These are phyloP conservation scores for Microdochium trichocladiopsis DNA, from an alignment of 2,329 filamentous ascomycete species.

Conservation along the genomic window DNA sequence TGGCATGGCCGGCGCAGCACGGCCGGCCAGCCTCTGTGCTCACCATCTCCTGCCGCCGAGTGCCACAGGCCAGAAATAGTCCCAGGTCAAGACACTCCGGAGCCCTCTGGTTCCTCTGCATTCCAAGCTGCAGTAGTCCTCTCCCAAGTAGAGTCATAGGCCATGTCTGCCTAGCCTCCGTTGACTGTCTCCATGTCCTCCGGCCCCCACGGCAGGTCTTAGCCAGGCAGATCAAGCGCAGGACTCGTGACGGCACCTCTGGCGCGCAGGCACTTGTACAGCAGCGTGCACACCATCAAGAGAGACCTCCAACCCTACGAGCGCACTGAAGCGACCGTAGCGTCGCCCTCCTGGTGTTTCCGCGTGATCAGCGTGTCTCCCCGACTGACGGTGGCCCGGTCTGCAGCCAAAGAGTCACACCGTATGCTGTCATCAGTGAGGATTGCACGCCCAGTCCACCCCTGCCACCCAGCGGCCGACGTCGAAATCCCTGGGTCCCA, in stretches of 20 bases:
- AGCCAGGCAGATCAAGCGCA: not conserved
- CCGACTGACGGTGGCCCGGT: not conserved
- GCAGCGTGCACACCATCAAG: too few relatives aligned
- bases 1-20: not conserved
- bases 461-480: not conserved
- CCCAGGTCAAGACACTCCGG: not conserved
- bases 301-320: too few relatives aligned
- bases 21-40: not conserved
- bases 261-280: too few relatives aligned
- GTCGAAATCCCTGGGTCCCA: not conserved
- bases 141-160: not conserved
- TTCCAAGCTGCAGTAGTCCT: not conserved
- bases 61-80: not conserved
- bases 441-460: not conserved
- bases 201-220: not conserved
- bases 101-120: not conserved
- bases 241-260: too few relatives aligned
- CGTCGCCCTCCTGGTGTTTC: not conserved
- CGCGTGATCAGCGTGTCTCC: not conserved
- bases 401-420: not conserved
- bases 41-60: not conserved
- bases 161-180: not conserved
- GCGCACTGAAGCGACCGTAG: not conserved
- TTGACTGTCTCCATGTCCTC: not conserved
- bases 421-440: not conserved